phyloP scores from a whole-genome alignment of 176 grass and related monocot species.

The Melocanna baccifera region DNA sequence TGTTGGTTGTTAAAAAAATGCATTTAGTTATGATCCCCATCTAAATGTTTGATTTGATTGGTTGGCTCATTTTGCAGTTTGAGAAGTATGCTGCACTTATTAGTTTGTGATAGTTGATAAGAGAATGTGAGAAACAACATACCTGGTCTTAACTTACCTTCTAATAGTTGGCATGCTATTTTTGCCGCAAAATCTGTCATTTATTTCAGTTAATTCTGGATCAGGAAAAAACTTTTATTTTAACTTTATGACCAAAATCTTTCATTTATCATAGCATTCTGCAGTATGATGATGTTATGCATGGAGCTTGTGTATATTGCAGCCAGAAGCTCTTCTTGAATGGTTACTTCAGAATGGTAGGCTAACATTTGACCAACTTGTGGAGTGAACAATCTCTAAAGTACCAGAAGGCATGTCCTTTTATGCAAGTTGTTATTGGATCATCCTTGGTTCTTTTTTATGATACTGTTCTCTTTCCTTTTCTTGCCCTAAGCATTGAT shows the following conservation, averaged over 20 bases:
- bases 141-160: not conserved
- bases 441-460: conserved; percentile 4
- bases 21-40: not conserved
- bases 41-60: conserved; percentile 17
- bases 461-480: not conserved
- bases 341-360: conserved; percentile 86
- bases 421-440: conserved; percentile 21
- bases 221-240: not conserved
- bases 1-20: conserved; percentile 8
- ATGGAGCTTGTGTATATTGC: conserved; percentile 32
- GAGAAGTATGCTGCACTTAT: not conserved
- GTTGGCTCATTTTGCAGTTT: not conserved
- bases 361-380: conserved; percentile 86
- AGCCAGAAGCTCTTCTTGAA: conserved; percentile 74
- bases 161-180: conserved; percentile 2
- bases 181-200: not conserved
- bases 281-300: conserved; percentile 13
- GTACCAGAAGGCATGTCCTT: conserved; percentile 20
- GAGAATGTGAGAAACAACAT: not conserved
- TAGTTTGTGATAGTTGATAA: conserved; percentile 5
- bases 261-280: not conserved
- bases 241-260: not conserved
- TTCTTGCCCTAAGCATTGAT: conserved; percentile 11
- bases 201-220: not conserved
- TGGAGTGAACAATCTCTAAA: conserved; percentile 54